phyloP scores from a whole-genome alignment of 768 basidiomycete species.

The Boletus rufocinnamomeus region DNA sequence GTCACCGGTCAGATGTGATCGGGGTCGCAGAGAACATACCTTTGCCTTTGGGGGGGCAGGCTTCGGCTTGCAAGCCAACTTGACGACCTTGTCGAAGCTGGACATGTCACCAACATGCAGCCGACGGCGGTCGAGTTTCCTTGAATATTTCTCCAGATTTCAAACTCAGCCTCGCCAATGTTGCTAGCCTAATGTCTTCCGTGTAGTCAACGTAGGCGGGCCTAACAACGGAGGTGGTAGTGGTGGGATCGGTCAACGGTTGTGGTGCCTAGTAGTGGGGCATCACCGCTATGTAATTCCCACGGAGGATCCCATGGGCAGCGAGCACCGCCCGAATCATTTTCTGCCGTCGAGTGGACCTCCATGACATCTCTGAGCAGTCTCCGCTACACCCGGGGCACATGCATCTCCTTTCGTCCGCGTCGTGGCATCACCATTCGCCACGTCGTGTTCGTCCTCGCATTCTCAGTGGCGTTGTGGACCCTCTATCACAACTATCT shows the following conservation, averaged over 20 bases:
- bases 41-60: conserved; percentile 94
- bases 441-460: conserved; percentile 22
- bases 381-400: not conserved
- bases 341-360: not conserved
- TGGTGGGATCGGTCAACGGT: not conserved
- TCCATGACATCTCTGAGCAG: conserved; percentile 11
- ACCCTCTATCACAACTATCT: conserved; percentile 20
- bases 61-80: conserved; percentile 97
- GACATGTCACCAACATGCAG: conserved; percentile 47
- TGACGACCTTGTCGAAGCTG: conserved; percentile 89
- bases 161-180: conserved; percentile 28
- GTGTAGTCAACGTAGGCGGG: not conserved
- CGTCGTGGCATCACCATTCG: conserved; percentile 27
- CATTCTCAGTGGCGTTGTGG: conserved; percentile 18
- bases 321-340: not conserved
- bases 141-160: conserved; percentile 19
- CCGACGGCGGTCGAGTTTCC: conserved; percentile 8
- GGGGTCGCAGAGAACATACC: conserved; percentile 43
- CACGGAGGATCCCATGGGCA: not conserved
- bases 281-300: not conserved
- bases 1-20: not conserved
- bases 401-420: not conserved
- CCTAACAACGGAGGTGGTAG: not conserved
- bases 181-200: not conserved
- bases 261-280: not conserved